Evolutionary conservation across 2,329 filamentous ascomycete species (phyloP).

Genomic region (Colletotrichum echinochloae): DNA sequence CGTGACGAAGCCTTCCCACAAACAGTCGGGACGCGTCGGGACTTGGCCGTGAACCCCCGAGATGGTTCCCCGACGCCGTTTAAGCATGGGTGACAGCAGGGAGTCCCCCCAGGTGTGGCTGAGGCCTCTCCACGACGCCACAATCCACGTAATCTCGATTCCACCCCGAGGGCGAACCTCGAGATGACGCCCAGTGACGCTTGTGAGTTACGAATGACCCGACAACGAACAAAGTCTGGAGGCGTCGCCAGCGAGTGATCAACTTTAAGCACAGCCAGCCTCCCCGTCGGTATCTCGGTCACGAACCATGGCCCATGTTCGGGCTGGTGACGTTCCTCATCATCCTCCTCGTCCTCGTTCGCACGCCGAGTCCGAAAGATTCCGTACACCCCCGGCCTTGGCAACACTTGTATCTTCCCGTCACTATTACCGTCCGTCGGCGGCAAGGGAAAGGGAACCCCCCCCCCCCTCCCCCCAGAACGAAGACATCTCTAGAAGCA

Average conservation of each 20-base stretch:
- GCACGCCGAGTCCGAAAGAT: slow-evolving; percentile 26
- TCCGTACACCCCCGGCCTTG: slow-evolving; percentile 5
- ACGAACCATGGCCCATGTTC: not conserved
- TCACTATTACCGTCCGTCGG: not conserved
- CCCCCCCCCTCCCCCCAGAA: too few relatives aligned
- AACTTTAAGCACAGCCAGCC: not conserved
- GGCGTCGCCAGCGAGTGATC: not conserved
- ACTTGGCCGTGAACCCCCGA: not conserved
- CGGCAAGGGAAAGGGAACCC: not conserved
- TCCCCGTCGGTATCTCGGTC: not conserved
- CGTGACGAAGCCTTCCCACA: not conserved
- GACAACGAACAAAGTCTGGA: not conserved
- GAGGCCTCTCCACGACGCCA: slow-evolving; percentile 11
- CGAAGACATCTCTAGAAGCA: too few relatives aligned
- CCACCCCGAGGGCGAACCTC: not conserved
- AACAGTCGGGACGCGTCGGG: not conserved
- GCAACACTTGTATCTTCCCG: not conserved
- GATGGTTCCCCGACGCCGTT: not conserved
- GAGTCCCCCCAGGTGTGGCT: slow-evolving; percentile 6
- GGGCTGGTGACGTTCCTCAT: not conserved
- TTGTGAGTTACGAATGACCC: not conserved
- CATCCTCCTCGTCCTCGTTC: not conserved
- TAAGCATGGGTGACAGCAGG: not conserved
- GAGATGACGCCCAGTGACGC: slow-evolving; percentile 3
- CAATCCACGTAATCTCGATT: slow-evolving; percentile 27